A percentile compares a stretch with the other conserved stretches of the same genome.
These are phyloP conservation scores for Cryomyces antarcticus DNA, from an alignment of 495 filamentous ascomycete genomes.

Conservation along the genomic window DNA sequence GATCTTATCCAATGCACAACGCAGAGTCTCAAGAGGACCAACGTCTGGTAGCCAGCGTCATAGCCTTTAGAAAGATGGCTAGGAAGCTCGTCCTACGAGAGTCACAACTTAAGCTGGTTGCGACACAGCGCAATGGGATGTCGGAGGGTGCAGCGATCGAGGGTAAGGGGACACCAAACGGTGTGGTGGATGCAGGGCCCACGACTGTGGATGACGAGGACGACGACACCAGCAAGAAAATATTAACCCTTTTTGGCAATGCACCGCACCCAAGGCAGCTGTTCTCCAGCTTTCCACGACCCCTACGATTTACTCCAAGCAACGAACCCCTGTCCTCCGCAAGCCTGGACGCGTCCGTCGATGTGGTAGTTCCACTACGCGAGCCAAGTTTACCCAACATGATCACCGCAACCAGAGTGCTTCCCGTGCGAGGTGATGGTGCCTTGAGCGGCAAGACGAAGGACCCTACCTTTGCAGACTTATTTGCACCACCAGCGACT, in stretches of 20 bases:
- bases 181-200: too few relatives aligned
- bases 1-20: neutral
- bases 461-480: slow-evolving; percentile 49
- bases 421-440: slow-evolving; percentile 24
- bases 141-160: too few relatives aligned
- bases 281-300: slow-evolving; percentile 60
- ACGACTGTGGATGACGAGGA: slow-evolving; percentile 8
- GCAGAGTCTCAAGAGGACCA: neutral
- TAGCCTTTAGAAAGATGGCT: slow-evolving; percentile 6
- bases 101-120: neutral
- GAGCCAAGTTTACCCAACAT: slow-evolving; percentile 53
- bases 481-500: slow-evolving; percentile 52
- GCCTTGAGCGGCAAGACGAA: slow-evolving; percentile 23
- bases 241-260: slow-evolving; percentile 52
- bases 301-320: slow-evolving; percentile 14
- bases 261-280: slow-evolving; percentile 55
- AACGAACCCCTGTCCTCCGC: slow-evolving; percentile 9
- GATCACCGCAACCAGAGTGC: slow-evolving; percentile 46
- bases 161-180: too few relatives aligned
- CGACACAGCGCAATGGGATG: too few relatives aligned
- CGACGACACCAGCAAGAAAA: slow-evolving; percentile 22
- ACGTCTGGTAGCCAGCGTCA: neutral
- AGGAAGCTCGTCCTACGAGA: neutral
- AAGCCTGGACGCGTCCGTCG: slow-evolving; percentile 20
- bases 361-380: slow-evolving; percentile 26